phyloP scores from a whole-genome alignment of 257 asterid species.

The Nicotiana otophora region DNA sequence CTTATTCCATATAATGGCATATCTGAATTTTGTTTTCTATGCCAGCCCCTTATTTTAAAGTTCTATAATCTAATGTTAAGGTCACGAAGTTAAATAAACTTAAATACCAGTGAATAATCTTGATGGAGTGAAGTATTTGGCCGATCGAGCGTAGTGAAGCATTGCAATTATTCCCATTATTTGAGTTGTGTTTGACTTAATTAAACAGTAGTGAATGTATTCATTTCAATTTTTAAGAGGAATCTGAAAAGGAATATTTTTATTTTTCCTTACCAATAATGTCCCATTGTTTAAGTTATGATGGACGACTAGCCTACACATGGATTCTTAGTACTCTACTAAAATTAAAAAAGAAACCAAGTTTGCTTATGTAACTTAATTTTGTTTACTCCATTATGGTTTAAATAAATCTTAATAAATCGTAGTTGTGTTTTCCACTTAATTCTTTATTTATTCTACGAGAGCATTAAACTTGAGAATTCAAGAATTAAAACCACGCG shows the following conservation, averaged over 20 bases:
- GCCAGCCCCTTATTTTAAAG: neutral
- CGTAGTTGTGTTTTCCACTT: neutral
- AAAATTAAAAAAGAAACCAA: neutral
- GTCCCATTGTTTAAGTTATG: neutral
- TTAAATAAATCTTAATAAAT: neutral
- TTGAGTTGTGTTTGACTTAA: neutral
- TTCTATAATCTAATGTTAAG: neutral
- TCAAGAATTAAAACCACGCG: neutral
- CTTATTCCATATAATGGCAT: too few species aligned
- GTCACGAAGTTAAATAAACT: neutral
- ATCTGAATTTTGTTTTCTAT: neutral
- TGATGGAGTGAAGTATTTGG: neutral
- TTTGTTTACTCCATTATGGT: neutral
- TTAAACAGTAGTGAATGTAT: neutral
- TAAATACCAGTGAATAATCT: neutral
- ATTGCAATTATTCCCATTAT: neutral
- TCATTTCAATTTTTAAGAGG: neutral
- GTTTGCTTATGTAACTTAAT: neutral
- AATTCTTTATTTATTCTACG: neutral
- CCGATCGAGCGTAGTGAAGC: neutral
- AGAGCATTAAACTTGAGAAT: neutral
- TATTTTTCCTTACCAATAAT: neutral
- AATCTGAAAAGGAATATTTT: neutral
- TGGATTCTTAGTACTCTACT: neutral
- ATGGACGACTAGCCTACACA: neutral